Evolutionary conservation across 306 rosid genomes (phyloP).

Genomic region (Hippophae gyantsensis): DNA sequence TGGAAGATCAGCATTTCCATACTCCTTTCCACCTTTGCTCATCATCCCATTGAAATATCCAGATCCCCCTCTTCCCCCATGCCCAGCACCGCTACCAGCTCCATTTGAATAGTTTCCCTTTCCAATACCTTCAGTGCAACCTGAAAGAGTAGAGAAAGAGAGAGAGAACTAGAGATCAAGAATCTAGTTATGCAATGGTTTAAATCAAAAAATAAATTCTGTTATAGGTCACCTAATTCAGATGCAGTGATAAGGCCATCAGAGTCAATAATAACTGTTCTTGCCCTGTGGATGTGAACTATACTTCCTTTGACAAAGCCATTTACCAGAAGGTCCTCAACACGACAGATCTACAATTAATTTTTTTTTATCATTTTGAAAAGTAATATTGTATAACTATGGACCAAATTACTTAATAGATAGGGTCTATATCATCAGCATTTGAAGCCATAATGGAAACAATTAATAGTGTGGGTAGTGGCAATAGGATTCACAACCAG

Average conservation of each 20-base stretch:
- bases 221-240: constrained; percentile 46
- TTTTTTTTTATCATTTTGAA: constrained; percentile 7
- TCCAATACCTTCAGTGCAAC: constrained; percentile 89
- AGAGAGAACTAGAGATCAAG: too few species aligned
- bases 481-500: too few species aligned
- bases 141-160: constrained; percentile 24
- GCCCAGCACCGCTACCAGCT: constrained; percentile 99
- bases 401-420: too few species aligned
- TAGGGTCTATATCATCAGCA: too few species aligned
- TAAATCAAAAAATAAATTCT: constrained; percentile 4
- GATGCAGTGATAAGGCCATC: constrained; percentile 72
- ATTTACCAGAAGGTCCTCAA: constrained; percentile 89
- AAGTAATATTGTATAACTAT: not conserved
- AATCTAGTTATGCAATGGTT: constrained; percentile 13
- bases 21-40: constrained; percentile 72
- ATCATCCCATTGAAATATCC: constrained; percentile 75
- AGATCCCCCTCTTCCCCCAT: constrained; percentile 97
- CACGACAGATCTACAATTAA: constrained; percentile 81
- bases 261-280: constrained; percentile 66
- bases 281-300: constrained; percentile 95
- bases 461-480: too few species aligned
- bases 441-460: too few species aligned
- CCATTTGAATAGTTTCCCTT: constrained; percentile 93
- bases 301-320: constrained; percentile 85
- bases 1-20: constrained; percentile 90